phyloP scores from a whole-genome alignment of 805 yeast species.

The Kodamaea sagamina region DNA sequence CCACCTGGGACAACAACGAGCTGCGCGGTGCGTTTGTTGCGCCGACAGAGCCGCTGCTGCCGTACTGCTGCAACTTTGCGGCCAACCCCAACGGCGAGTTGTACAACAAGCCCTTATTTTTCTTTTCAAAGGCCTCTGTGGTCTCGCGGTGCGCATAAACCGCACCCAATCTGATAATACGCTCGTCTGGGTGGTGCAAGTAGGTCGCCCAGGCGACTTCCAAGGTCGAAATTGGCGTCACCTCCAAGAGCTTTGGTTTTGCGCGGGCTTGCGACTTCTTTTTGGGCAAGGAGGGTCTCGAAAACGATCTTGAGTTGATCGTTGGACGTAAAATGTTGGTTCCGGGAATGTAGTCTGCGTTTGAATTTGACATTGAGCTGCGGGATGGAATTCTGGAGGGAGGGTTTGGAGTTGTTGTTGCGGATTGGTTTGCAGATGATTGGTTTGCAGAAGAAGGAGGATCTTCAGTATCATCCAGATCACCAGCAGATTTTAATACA shows the following conservation, averaged over 20 bases:
- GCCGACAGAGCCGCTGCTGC: not conserved
- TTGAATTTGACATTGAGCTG: conserved; percentile 1
- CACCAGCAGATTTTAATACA: conserved; percentile 29
- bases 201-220: conserved; percentile 63
- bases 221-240: conserved; percentile 50
- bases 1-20: conserved; percentile 40
- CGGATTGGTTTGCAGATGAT: too few species aligned
- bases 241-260: conserved; percentile 34
- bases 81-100: conserved; percentile 56
- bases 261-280: conserved; percentile 16
- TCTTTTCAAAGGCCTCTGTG: conserved; percentile 57
- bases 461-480: conserved; percentile 20
- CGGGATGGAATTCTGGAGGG: conserved; percentile 5
- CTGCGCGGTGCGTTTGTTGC: conserved; percentile 17
- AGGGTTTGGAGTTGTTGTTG: conserved; percentile 3
- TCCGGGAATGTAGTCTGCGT: conserved; percentile 57
- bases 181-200: conserved; percentile 57
- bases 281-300: conserved; percentile 16
- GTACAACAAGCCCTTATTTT: conserved; percentile 54
- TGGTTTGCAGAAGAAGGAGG: too few species aligned
- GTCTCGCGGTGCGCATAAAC: conserved; percentile 44
- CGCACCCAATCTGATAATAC: conserved; percentile 59
- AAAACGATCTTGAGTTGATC: conserved; percentile 36
- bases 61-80: conserved; percentile 22
- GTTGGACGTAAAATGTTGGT: conserved; percentile 58